Evolutionary conservation across 768 basidiomycete genomes (phyloP).

Genomic region (Russula ochroleuca): DNA sequence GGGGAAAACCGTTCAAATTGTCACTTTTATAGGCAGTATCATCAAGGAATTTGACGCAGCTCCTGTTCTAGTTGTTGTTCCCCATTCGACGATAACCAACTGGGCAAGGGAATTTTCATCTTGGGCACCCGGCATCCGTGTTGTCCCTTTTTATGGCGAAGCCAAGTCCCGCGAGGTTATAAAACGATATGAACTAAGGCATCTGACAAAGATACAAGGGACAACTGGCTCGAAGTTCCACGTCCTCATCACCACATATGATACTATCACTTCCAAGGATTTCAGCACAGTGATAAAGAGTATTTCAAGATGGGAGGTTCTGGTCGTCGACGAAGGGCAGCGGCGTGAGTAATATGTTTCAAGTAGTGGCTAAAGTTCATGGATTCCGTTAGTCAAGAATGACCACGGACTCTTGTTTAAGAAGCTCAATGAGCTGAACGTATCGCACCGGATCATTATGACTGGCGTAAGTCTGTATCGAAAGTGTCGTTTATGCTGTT

Average conservation of each 20-base stretch:
- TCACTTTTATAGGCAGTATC: conserved; percentile 72
- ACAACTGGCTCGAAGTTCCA: conserved; percentile 68
- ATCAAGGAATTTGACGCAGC: conserved; percentile 52
- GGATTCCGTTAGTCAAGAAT: conserved; percentile 62
- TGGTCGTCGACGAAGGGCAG: conserved; percentile 93
- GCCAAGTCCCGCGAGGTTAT: conserved; percentile 75
- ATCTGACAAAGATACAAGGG: conserved; percentile 39
- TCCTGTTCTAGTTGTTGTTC: conserved; percentile 88
- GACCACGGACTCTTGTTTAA: conserved; percentile 76
- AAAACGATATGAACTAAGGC: conserved; percentile 75
- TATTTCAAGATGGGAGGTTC: conserved; percentile 88
- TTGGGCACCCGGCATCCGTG: conserved; percentile 71
- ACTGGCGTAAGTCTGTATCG: conserved; percentile 57
- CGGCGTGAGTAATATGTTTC: conserved; percentile 52
- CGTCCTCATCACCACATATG: conserved; percentile 91
- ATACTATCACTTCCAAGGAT: conserved; percentile 68
- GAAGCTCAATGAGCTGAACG: conserved; percentile 74
- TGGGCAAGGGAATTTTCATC: conserved; percentile 94
- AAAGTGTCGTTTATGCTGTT: neutral
- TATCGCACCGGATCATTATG: conserved; percentile 79
- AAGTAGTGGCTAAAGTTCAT: conserved; percentile 18
- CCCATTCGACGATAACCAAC: conserved; percentile 92
- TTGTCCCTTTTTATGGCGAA: conserved; percentile 85
- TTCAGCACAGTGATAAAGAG: conserved; percentile 71
- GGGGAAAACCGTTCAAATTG: conserved; percentile 93